A percentile compares a stretch with the other conserved stretches of the same genome.
Conservation (phyloP, 768 basidiomycete species). For the Tricholoma bakamatsutake region DNA sequence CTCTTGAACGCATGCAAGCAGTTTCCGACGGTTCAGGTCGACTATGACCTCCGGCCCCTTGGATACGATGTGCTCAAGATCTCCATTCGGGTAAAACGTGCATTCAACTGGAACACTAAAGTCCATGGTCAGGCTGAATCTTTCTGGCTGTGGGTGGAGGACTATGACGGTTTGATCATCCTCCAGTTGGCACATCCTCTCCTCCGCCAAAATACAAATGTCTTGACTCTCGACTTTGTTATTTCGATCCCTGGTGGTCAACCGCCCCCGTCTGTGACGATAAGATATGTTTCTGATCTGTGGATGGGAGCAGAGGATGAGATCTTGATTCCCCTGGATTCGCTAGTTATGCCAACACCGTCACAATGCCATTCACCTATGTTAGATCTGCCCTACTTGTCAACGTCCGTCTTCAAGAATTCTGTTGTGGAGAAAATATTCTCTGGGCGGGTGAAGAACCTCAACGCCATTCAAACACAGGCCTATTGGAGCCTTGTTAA, state of each 20-base stretch:
- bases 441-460: constrained; percentile 38
- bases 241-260: constrained; percentile 61
- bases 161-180: constrained; percentile 73
- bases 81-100: constrained; percentile 50
- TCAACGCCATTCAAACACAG: constrained; percentile 90
- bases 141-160: constrained; percentile 97
- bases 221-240: constrained; percentile 68
- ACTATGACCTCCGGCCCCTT: constrained; percentile 72
- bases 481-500: constrained; percentile 76
- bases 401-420: constrained; percentile 46
- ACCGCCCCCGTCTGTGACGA: constrained; percentile 59
- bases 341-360: constrained; percentile 67
- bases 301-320: constrained; percentile 93
- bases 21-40: constrained; percentile 70
- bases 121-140: constrained; percentile 74
- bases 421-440: constrained; percentile 40
- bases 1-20: constrained; percentile 75
- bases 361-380: constrained; percentile 55
- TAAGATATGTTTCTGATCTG: constrained; percentile 81
- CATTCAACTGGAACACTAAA: constrained; percentile 77
- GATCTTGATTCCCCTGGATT: constrained; percentile 52
- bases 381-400: constrained; percentile 72
- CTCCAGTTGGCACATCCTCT: constrained; percentile 72
- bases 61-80: constrained; percentile 81
- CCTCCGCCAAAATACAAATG: constrained; percentile 60